Evolutionary conservation across 306 rosid genomes (phyloP).

Genomic region (Glycine latifolia): DNA sequence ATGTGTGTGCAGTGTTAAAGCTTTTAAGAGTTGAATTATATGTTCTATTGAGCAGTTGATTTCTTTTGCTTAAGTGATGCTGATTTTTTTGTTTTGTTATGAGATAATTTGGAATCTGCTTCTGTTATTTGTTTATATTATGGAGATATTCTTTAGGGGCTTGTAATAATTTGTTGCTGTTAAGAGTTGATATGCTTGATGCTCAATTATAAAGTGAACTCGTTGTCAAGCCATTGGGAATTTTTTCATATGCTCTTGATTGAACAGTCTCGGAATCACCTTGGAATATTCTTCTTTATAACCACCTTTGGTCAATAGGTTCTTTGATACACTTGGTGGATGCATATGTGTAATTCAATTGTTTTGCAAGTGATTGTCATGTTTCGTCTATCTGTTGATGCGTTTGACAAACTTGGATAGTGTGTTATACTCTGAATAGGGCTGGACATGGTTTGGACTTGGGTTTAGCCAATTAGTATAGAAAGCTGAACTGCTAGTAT

Average conservation of each 20-base stretch:
- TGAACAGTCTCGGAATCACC: background rate
- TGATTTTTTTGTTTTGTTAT: background rate
- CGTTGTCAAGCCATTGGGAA: too few relatives aligned
- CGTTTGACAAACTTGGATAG: constrained; percentile 31
- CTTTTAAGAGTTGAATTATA: too few relatives aligned
- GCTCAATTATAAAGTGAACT: background rate
- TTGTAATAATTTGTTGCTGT: constrained; percentile 23
- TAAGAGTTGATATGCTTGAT: background rate
- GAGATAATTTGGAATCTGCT: background rate
- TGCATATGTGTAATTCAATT: constrained; percentile 23
- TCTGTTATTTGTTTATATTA: background rate
- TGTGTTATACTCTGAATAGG: background rate
- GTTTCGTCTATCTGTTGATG: constrained; percentile 20
- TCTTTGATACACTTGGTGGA: background rate
- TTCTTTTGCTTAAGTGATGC: background rate
- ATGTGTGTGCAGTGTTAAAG: too few relatives aligned
- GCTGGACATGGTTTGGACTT: background rate
- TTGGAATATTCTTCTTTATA: background rate
- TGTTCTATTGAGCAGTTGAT: too few relatives aligned
- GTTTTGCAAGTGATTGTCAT: background rate
- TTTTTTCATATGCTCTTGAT: too few relatives aligned
- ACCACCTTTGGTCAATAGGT: background rate
- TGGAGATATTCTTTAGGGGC: constrained; percentile 1
- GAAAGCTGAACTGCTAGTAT: too few relatives aligned
- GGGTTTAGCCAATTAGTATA: background rate